These are phyloP conservation scores for Colletotrichum phormii DNA, from an alignment of 2,329 filamentous ascomycete genomes.

Conservation along the genomic window DNA sequence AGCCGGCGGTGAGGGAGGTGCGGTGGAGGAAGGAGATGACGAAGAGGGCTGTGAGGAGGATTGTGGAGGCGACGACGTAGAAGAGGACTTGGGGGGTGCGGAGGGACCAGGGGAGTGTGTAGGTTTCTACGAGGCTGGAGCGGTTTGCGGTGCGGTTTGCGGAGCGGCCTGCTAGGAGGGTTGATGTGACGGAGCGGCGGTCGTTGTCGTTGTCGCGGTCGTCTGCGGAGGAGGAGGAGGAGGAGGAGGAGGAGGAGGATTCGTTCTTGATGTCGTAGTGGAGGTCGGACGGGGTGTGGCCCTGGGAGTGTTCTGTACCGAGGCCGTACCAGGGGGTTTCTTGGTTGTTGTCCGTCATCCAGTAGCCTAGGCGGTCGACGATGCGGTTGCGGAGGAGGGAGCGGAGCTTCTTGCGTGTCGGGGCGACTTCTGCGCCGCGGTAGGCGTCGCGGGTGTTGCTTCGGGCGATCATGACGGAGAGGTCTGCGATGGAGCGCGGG, in stretches of 20 bases:
- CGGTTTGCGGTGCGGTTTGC: conserved; percentile 42
- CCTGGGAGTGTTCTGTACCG: conserved; percentile 65
- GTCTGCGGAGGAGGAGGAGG: no score
- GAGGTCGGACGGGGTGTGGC: conserved; percentile 34
- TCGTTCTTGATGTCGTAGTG: conserved; percentile 40
- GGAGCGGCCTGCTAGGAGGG: conserved; percentile 57
- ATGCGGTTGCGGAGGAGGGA: conserved; percentile 66
- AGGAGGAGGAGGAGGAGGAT: conserved; percentile 26
- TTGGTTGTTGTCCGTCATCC: conserved; percentile 75
- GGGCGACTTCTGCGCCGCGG: conserved; percentile 73
- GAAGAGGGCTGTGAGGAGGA: conserved; percentile 77
- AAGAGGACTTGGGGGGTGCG: conserved; percentile 73
- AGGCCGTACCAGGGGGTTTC: conserved; percentile 81
- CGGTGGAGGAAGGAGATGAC: conserved; percentile 82
- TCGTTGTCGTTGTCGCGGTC: conserved; percentile 35
- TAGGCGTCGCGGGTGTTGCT: conserved; percentile 84
- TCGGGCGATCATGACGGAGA: conserved; percentile 81
- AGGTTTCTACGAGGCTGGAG: conserved; percentile 39
- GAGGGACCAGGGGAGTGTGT: conserved; percentile 83
- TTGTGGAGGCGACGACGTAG: conserved; percentile 70
- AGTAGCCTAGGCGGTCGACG: conserved; percentile 85
- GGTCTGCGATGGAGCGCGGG: conserved; percentile 82
- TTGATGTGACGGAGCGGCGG: conserved; percentile 40
- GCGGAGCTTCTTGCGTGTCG: conserved; percentile 62
- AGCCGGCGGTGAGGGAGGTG: conserved; percentile 75